Conservation (phyloP, 2,329 filamentous ascomycete genomes). For the Alternaria burnsii region DNA sequence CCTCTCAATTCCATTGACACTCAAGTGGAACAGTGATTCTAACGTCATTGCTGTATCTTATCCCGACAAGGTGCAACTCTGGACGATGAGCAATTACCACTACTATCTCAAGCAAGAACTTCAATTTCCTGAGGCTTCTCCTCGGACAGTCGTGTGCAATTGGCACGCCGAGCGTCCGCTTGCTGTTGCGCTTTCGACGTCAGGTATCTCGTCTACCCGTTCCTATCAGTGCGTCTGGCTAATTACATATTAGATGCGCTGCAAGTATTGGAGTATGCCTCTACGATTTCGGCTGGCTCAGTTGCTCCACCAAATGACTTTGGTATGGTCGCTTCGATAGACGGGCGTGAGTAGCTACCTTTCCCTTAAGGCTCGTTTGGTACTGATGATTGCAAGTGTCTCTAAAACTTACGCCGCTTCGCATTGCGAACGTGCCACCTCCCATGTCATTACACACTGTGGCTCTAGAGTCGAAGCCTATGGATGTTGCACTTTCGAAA, state of each 20-base stretch:
- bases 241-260: conserved; percentile 54
- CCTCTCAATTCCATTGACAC: conserved; percentile 66
- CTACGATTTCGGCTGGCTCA: conserved; percentile 73
- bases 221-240: background rate
- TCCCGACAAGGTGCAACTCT: conserved; percentile 80
- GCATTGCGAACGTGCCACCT: conserved; percentile 85
- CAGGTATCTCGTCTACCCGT: conserved; percentile 27
- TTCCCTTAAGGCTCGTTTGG: conserved; percentile 8
- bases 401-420: conserved; percentile 85
- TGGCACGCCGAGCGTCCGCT: conserved; percentile 92
- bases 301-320: conserved; percentile 75
- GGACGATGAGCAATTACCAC: conserved; percentile 97
- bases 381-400: conserved; percentile 51
- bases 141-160: conserved; percentile 28
- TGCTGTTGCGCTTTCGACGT: conserved; percentile 65
- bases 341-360: conserved; percentile 67
- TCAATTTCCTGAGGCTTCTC: conserved; percentile 31
- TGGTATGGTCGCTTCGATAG: conserved; percentile 83
- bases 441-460: conserved; percentile 90
- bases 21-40: conserved; percentile 93
- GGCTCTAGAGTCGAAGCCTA: conserved; percentile 65
- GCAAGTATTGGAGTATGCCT: conserved; percentile 70
- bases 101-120: conserved; percentile 98
- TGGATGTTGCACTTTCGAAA: conserved; percentile 76
- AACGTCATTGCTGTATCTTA: conserved; percentile 86